Evolutionary conservation across 129 eudicot genomes (phyloP), one percentile per base, ranked within the genome.

Genomic region (Escallonia herrerae): DNA sequence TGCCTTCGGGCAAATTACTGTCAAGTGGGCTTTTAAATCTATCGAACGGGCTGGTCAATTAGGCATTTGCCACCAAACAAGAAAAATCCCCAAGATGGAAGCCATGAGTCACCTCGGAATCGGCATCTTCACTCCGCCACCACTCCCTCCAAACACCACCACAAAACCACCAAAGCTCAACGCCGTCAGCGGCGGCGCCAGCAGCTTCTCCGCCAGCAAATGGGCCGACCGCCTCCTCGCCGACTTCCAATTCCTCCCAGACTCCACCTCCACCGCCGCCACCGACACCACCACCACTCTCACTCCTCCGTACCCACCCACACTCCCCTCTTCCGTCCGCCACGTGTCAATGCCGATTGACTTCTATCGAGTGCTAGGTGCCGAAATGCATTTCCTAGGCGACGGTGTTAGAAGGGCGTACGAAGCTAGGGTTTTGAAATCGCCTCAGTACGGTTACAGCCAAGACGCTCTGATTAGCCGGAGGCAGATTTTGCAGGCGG

Each of bases 161-260:
- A 79, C 59, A 43, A 82, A 77, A 14, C 77, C 75, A 64, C 74
- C 62, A 3, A 73, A 59, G 66, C 78, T 66, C 53, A 56, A 15
- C 64, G 90, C 90, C 82, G 69, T 75, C 42, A 69, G 11, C 66
- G 70, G 80, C 65, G 84, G 76, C 56, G 67, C 82, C n/a, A 68
- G 15, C 54, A 79, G 50, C 80, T 79, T 78, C 82, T 77, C 88
- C 81, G 81, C 86, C 67, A 88, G 85, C 79, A 91, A 79, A 81
- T 91, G 96, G 98, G 98, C 98, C 58, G 83, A 91, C 63, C 98
- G 98, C 62, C 91, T 91, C 67, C 71, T 88, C 70, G 43, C 96
- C 66, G 98, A 91, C 82, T 91, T 91, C 85, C 98, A 91, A 37
- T 91, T 91, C 74, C 82, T 87, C 49, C 97, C 97, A 3, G 44